A percentile compares a stretch with the other conserved stretches of the same genome.
Evolutionary conservation across 352 stramenopile genomes (phyloP).

Genomic region (Phytophthora constricta): DNA sequence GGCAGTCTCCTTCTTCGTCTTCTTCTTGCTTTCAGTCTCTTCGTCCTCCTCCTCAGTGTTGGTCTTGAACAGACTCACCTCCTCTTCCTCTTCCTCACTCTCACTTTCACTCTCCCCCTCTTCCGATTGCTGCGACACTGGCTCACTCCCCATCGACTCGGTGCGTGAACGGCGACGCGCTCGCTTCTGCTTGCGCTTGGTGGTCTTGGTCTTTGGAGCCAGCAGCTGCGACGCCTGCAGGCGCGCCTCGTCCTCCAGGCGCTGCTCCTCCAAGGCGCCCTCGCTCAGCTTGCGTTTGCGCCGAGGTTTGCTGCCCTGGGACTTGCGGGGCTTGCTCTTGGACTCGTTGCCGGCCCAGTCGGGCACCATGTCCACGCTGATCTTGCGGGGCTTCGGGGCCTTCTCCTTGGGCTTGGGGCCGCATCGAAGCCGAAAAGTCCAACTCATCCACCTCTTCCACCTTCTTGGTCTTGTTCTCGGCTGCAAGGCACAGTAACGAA

Average conservation of each 20-base stretch:
- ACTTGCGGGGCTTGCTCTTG: conserved; percentile 46
- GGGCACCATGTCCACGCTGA: conserved; percentile 76
- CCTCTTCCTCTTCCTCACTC: conserved; percentile 40
- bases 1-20: conserved; percentile 28
- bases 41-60: conserved; percentile 25
- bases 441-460: conserved; percentile 52
- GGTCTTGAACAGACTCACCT: conserved; percentile 65
- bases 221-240: conserved; percentile 73
- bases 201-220: conserved; percentile 45
- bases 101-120: conserved; percentile 34
- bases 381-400: conserved; percentile 50
- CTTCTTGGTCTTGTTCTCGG: conserved; percentile 28
- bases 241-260: conserved; percentile 70
- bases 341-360: conserved; percentile 65
- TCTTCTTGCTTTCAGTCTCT: conserved; percentile 17
- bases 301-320: conserved; percentile 69
- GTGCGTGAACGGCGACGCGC: conserved; percentile 47
- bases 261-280: conserved; percentile 75
- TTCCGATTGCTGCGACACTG: conserved; percentile 11
- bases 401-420: conserved; percentile 39
- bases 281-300: conserved; percentile 88
- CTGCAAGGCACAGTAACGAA: not conserved
- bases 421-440: conserved; percentile 86
- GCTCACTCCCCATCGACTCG: conserved; percentile 46
- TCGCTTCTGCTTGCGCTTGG: conserved; percentile 55